Conservation (phyloP, 2,329 filamentous ascomycete species). For the Calonectria crousiana region DNA sequence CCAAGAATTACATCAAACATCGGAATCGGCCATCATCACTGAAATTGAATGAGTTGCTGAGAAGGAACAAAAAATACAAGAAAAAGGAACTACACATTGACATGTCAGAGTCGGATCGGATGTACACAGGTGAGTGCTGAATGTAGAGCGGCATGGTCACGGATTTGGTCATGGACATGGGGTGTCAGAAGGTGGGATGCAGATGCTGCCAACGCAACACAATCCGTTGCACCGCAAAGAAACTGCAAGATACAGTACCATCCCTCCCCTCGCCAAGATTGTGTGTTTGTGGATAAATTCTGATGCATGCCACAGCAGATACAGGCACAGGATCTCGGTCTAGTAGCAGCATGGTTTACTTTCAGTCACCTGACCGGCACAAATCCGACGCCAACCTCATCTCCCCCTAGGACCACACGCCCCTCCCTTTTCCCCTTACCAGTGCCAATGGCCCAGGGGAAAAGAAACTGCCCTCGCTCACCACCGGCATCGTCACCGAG, state of each 20-base stretch:
- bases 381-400: background rate
- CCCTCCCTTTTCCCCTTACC: background rate
- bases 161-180: conserved; percentile 4
- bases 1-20: background rate
- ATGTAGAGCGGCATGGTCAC: background rate
- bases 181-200: conserved; percentile 13
- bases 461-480: conserved; percentile 8
- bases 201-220: conserved; percentile 20
- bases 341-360: background rate
- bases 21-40: background rate
- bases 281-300: conserved; percentile 14
- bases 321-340: conserved; percentile 14
- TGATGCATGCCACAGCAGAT: conserved; percentile 2
- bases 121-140: background rate
- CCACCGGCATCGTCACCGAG: conserved; percentile 33
- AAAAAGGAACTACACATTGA: background rate
- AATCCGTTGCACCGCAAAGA: conserved; percentile 6
- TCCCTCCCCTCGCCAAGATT: conserved; percentile 9
- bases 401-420: background rate
- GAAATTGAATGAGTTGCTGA: background rate
- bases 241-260: conserved; percentile 26
- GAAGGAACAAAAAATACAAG: background rate
- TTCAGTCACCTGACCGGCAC: background rate
- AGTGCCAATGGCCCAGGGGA: background rate
- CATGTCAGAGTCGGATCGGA: conserved; percentile 4